phyloP scores from a whole-genome alignment of 2,329 filamentous ascomycete genomes.

The Diaporthe velutina region DNA sequence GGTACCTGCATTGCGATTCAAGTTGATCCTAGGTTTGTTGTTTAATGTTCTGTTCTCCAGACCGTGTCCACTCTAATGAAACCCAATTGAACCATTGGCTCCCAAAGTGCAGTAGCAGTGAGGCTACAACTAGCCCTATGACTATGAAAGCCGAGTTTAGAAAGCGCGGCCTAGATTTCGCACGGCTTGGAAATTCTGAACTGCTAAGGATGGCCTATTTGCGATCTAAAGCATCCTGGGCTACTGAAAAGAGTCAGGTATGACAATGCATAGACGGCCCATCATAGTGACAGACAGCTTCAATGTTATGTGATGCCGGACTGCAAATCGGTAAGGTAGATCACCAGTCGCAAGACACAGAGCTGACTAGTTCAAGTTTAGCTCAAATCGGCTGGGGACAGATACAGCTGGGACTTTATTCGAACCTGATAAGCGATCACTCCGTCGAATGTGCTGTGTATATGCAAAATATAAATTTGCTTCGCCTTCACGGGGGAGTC shows the following conservation, averaged over 20 bases:
- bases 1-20: no score
- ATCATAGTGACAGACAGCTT: neutral
- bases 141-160: neutral
- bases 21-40: no score
- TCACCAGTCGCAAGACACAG: neutral
- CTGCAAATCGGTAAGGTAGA: neutral
- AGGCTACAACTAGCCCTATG: neutral
- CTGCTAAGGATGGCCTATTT: neutral
- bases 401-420: neutral
- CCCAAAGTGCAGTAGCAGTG: neutral
- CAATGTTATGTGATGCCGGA: neutral
- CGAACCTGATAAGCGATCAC: neutral
- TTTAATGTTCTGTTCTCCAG: neutral
- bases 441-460: neutral
- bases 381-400: neutral
- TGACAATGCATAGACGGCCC: neutral
- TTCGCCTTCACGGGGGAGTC: neutral
- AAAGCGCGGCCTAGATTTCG: neutral
- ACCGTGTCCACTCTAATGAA: neutral
- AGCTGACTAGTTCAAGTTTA: neutral
- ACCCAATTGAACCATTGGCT: neutral
- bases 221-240: neutral
- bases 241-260: neutral
- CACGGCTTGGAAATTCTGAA: neutral
- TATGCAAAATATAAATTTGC: neutral